These are phyloP conservation scores for Allomyces arbusculus DNA, from an alignment of 192 early-diverging fungal genomes.

Conservation along the genomic window DNA sequence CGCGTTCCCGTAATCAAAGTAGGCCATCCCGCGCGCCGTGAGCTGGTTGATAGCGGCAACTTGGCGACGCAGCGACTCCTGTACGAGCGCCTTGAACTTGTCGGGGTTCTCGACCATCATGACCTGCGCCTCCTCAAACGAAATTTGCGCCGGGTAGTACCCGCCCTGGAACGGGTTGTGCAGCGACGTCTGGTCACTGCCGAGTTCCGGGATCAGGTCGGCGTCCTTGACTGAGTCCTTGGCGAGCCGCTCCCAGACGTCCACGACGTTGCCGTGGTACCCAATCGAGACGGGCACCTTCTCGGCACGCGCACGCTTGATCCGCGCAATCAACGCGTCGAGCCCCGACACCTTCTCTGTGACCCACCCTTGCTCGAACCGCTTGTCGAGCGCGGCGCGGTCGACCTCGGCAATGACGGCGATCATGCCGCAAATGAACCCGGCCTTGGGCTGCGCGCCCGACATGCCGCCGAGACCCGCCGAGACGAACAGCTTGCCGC, in stretches of 20 bases:
- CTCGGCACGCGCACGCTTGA: conserved; percentile 4
- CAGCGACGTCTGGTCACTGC: conserved; percentile 9
- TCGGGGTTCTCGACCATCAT: conserved; percentile 8
- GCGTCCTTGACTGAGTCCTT: conserved; percentile 4
- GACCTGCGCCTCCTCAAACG: conserved; percentile 5
- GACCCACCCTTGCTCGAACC: background rate
- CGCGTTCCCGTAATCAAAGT: background rate
- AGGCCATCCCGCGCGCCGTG: conserved; percentile 6
- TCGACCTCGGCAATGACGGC: conserved; percentile 9
- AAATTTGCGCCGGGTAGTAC: conserved; percentile 6
- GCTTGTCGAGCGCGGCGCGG: conserved; percentile 1
- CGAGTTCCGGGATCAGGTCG: conserved; percentile 3
- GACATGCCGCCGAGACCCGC: conserved; percentile 9
- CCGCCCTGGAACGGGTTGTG: conserved; percentile 11
- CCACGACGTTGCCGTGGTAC: conserved; percentile 11
- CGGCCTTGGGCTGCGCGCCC: conserved; percentile 10
- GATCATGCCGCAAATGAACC: conserved; percentile 6
- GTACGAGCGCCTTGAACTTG: conserved; percentile 6
- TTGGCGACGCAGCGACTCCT: conserved; percentile 7
- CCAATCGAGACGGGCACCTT: conserved; percentile 5
- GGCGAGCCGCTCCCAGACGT: conserved; percentile 9
- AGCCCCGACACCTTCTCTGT: conserved; percentile 3
- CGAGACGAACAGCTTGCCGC: conserved; percentile 9
- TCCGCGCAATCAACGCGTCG: conserved; percentile 5
- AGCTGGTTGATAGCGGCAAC: conserved; percentile 4